phyloP scores from a whole-genome alignment of 2,329 filamentous ascomycete species.

The Calonectria multiphialidica region DNA sequence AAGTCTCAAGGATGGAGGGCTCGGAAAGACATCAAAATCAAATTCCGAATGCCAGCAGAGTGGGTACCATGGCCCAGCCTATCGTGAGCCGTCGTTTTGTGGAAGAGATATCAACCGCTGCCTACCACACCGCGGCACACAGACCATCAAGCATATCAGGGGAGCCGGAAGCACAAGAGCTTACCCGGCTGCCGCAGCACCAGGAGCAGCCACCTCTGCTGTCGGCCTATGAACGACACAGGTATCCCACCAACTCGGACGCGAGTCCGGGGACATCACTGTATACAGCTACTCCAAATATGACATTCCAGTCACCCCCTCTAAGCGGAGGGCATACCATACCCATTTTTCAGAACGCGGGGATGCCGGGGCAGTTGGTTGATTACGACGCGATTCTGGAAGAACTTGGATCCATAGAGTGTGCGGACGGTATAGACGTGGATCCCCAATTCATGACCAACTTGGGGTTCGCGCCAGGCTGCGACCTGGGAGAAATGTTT shows the following conservation, averaged over 20 bases:
- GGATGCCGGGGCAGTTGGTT: conserved; percentile 43
- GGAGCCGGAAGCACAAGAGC: conserved; percentile 35
- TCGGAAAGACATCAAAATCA: conserved; percentile 37
- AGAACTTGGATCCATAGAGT: conserved; percentile 64
- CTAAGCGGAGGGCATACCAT: conserved; percentile 34
- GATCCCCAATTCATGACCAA: conserved; percentile 77
- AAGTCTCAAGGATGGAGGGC: conserved; percentile 26
- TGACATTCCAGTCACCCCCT: conserved; percentile 41
- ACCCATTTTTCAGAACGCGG: conserved; percentile 34
- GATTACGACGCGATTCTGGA: conserved; percentile 67
- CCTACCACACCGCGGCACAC: conserved; percentile 37
- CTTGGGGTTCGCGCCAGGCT: conserved; percentile 73
- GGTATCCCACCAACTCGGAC: conserved; percentile 33
- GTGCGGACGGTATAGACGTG: conserved; percentile 61
- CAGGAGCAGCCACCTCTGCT: conserved; percentile 28
- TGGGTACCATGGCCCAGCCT: conserved; percentile 34
- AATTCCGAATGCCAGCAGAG: conserved; percentile 23
- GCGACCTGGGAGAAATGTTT: conserved; percentile 67
- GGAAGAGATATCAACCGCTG: conserved; percentile 45
- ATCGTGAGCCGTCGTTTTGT: conserved; percentile 35
- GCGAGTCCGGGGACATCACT: conserved; percentile 36
- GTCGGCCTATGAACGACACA: conserved; percentile 36
- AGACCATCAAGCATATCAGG: conserved; percentile 37
- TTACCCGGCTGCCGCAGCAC: conserved; percentile 37
- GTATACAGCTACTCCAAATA: conserved; percentile 39